Conservation (phyloP, 768 basidiomycete genomes). For the Rhizopogon vulgaris region DNA sequence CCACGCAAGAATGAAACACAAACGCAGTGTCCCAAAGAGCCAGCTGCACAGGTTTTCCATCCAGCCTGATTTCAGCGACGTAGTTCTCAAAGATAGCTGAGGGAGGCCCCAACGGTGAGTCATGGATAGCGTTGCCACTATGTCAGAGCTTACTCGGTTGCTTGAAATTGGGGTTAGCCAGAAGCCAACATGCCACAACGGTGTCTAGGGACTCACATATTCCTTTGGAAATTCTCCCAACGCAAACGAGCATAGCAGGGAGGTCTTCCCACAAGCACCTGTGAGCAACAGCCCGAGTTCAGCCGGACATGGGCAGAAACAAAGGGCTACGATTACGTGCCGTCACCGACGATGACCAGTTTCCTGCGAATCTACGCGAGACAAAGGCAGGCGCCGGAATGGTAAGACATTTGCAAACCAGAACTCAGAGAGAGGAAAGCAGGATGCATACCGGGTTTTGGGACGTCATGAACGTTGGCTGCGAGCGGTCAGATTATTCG, state of each 20-base stretch:
- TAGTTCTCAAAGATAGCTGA: slow-evolving; percentile 97
- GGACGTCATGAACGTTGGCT: slow-evolving; percentile 33
- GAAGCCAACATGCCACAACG: background rate
- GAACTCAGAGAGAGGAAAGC: background rate
- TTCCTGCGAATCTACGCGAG: slow-evolving; percentile 78
- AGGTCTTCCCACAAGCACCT: slow-evolving; percentile 98
- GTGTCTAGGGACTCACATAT: slow-evolving; percentile 59
- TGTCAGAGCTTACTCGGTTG: slow-evolving; percentile 38
- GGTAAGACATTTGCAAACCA: background rate
- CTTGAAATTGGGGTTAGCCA: slow-evolving; percentile 17
- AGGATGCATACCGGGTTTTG: slow-evolving; percentile 51
- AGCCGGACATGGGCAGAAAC: slow-evolving; percentile 7
- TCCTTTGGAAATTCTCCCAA: slow-evolving; percentile 93
- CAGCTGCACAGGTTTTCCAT: slow-evolving; percentile 95
- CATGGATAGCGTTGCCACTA: background rate
- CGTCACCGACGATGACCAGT: slow-evolving; percentile 96
- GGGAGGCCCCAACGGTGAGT: slow-evolving; percentile 1
- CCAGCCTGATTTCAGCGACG: slow-evolving; percentile 95
- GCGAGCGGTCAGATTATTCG: slow-evolving; percentile 8
- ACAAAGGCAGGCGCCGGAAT: slow-evolving; percentile 2
- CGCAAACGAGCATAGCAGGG: slow-evolving; percentile 84
- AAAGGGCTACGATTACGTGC: slow-evolving; percentile 36
- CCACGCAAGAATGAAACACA: slow-evolving; percentile 28
- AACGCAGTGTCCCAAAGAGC: slow-evolving; percentile 99
- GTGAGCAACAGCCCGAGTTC: slow-evolving; percentile 11